Percentiles rank a stretch among this genome's conserved stretches.
These are phyloP conservation scores for Flaveria floridana DNA, from an alignment of 140 eudicot genomes.

Conservation along the genomic window DNA sequence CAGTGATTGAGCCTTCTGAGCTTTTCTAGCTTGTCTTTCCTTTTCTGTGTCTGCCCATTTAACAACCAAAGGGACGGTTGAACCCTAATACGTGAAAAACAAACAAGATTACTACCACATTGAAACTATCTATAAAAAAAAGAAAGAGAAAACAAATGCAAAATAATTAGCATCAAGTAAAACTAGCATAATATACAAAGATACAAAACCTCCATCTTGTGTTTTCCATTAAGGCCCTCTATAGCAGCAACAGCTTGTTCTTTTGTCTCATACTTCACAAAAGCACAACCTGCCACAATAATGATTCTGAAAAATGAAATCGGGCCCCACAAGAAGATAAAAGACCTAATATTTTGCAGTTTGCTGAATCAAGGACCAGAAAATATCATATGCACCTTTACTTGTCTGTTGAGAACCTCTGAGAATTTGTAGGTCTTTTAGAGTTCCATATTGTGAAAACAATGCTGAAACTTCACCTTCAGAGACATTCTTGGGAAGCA, in stretches of 20 bases:
- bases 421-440: conserved; percentile 82
- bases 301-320: conserved; percentile 13
- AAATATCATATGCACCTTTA: conserved; percentile 43
- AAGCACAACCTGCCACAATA: conserved; percentile 76
- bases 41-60: conserved; percentile 99
- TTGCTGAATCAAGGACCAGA: conserved; percentile 10
- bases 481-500: conserved; percentile 92
- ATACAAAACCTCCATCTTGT: conserved; percentile 89
- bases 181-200: conserved; percentile 19
- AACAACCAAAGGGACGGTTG: conserved; percentile 89
- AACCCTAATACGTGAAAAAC: conserved; percentile 49
- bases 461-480: conserved; percentile 79
- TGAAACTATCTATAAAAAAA: conserved; percentile 9
- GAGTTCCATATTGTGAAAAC: conserved; percentile 75
- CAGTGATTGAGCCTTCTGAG: conserved; percentile 77
- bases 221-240: conserved; percentile 90
- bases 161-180: background rate
- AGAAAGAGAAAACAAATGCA: background rate
- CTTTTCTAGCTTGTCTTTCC: conserved; percentile 88
- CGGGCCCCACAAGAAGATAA: conserved; percentile 1
- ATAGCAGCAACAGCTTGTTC: conserved; percentile 95
- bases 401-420: conserved; percentile 97
- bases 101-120: conserved; percentile 18
- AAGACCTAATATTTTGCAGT: conserved; percentile 9
- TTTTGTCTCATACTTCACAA: conserved; percentile 88